Evolutionary conservation across 2,329 filamentous ascomycete genomes (phyloP).

Genomic region (Aspergillus spinulosporus): DNA sequence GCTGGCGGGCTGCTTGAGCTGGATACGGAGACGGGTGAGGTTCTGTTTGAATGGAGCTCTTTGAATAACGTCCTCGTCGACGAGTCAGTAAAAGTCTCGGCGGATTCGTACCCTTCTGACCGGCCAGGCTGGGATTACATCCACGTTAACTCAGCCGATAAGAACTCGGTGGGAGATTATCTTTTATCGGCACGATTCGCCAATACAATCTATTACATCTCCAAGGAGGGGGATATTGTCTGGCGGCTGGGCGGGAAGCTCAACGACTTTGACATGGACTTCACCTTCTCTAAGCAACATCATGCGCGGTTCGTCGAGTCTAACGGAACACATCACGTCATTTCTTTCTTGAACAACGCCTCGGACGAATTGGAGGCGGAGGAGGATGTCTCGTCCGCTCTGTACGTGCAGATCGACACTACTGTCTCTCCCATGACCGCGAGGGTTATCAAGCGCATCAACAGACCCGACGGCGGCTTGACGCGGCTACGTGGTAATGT

Average conservation of each 20-base stretch:
- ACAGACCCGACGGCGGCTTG: constrained; percentile 38
- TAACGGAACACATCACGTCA: constrained; percentile 31
- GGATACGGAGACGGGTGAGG: constrained; percentile 37
- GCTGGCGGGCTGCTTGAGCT: constrained; percentile 42
- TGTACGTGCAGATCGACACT: constrained; percentile 36
- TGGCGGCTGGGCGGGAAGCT: constrained; percentile 42
- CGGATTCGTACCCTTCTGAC: constrained; percentile 6
- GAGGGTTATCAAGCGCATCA: constrained; percentile 29
- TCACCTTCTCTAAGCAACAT: constrained; percentile 42
- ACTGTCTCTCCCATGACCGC: constrained; percentile 31
- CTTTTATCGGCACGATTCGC: constrained; percentile 43
- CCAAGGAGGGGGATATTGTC: constrained; percentile 36
- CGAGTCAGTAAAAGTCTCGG: constrained; percentile 30
- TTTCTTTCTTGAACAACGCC: constrained; percentile 40
- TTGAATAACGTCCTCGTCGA: constrained; percentile 33
- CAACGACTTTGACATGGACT: constrained; percentile 35
- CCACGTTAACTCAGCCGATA: constrained; percentile 46
- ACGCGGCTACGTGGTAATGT: constrained; percentile 41
- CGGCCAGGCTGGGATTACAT: constrained; percentile 37
- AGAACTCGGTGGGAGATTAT: constrained; percentile 42
- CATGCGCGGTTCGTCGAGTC: constrained; percentile 37
- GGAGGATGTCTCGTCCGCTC: constrained; percentile 32
- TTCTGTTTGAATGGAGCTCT: constrained; percentile 41
- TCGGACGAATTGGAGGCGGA: constrained; percentile 32
- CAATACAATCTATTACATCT: constrained; percentile 42